These are phyloP conservation scores for Boletus speciosus DNA, from an alignment of 768 basidiomycete genomes.

Conservation along the genomic window DNA sequence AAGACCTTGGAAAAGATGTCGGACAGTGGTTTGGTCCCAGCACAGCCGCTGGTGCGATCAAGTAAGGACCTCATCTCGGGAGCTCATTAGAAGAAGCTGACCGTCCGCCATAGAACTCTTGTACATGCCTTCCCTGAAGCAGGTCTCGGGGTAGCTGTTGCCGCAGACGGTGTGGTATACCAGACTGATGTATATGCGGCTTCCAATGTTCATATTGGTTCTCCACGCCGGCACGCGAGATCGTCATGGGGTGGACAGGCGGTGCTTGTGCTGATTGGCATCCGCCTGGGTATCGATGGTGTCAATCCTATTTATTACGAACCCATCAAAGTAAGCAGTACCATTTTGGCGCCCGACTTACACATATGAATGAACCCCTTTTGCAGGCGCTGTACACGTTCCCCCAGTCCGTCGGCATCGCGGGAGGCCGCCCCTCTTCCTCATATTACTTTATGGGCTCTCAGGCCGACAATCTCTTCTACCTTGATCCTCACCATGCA, in stretches of 20 bases:
- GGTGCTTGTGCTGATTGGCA: constrained; percentile 82
- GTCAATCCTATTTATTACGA: constrained; percentile 96
- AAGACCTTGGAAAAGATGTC: constrained; percentile 91
- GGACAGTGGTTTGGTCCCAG: constrained; percentile 99
- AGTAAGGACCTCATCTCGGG: constrained; percentile 42
- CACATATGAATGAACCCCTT: neutral
- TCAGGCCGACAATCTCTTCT: constrained; percentile 84
- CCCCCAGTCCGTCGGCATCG: constrained; percentile 95
- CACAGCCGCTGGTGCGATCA: constrained; percentile 95
- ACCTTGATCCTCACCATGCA: constrained; percentile 78
- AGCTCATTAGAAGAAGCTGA: constrained; percentile 1
- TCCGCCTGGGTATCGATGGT: constrained; percentile 85
- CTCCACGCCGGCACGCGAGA: constrained; percentile 30
- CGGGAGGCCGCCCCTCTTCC: constrained; percentile 93
- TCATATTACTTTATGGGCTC: constrained; percentile 97
- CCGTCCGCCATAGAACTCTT: constrained; percentile 51
- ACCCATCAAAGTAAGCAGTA: constrained; percentile 58
- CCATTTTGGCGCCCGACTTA: neutral
- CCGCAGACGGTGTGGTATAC: constrained; percentile 79
- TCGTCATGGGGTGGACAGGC: constrained; percentile 74
- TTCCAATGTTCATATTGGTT: constrained; percentile 40
- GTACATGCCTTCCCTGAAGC: constrained; percentile 77
- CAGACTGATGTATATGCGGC: constrained; percentile 84
- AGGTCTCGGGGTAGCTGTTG: constrained; percentile 76
- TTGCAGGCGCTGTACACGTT: constrained; percentile 80